Evolutionary conservation across 208 protist species (phyloP).

Genomic region (Trypanosoma scelopori): DNA sequence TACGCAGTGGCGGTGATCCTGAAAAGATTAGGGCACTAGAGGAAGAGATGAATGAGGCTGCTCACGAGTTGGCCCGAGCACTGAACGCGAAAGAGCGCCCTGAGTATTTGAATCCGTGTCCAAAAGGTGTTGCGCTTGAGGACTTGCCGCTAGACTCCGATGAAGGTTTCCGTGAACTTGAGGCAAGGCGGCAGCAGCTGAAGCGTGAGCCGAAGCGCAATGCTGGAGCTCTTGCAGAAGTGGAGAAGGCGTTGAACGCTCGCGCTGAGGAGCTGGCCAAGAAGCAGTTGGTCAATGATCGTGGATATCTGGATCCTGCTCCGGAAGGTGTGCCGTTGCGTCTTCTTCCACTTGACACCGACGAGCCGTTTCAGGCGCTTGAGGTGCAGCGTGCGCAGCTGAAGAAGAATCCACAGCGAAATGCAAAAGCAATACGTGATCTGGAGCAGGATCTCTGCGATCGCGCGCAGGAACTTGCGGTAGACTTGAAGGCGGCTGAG

Average conservation of each 20-base stretch:
- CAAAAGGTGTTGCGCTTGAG: constrained; percentile 54
- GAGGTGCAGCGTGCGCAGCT: constrained; percentile 51
- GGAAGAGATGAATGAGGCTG: constrained; percentile 68
- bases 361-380: constrained; percentile 46
- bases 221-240: constrained; percentile 45
- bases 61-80: constrained; percentile 60
- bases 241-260: constrained; percentile 55
- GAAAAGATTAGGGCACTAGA: constrained; percentile 56
- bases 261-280: constrained; percentile 62
- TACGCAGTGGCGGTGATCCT: constrained; percentile 30
- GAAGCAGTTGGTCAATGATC: constrained; percentile 45
- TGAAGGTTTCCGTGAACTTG: constrained; percentile 44
- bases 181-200: constrained; percentile 62
- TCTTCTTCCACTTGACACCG: constrained; percentile 51
- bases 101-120: constrained; percentile 47
- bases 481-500: constrained; percentile 31
- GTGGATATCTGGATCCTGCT: constrained; percentile 62
- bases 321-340: constrained; percentile 63
- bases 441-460: constrained; percentile 65
- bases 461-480: constrained; percentile 52
- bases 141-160: constrained; percentile 73
- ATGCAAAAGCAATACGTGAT: constrained; percentile 50
- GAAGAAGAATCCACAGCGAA: constrained; percentile 53
- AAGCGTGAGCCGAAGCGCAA: constrained; percentile 67
- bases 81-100: constrained; percentile 69